Evolutionary conservation across 1,139 yeast genomes (phyloP), one percentile per base, ranked within the genome.

Genomic region (Pichia sp.): DNA sequence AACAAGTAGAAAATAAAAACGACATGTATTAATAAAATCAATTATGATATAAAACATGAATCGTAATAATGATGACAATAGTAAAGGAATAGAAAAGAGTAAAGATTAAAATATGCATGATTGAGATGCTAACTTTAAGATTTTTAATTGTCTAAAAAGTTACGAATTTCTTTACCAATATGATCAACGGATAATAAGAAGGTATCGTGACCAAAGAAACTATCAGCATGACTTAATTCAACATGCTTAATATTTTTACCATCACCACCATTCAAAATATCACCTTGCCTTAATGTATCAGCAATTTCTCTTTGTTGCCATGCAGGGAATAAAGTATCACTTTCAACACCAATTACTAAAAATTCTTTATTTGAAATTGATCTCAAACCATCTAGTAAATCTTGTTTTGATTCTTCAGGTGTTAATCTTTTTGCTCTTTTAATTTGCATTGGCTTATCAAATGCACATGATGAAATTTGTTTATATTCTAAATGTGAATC

Each of bases 281-380:
- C 58, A 8, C 73, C 77, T 41, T 74, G 71, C 52, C 69, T 70
- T 48, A 90, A 73, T 38, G 83, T 80, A 19, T 80, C 78, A 34
- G 82, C 84, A 51, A 89, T 83, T 65, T 91, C 97, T 52, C 84
- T 71, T 68, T 90, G 98, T 69, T 91, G 97, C 96, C 96, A 88
- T 42, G 85, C 89, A 1, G 98, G 98, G 73, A 90, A 90, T 51
- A 90, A 73, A 47, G 87, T 87, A 66, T 90, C 98, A 1, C 95
- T 85, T 64, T 88, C 95, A 10, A 90, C 97, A 7, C 98, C 98
- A 46, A 90, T 77, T 2, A 91, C 90, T 53, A 91, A 71, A 6
- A 87, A 76, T 45, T 85, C 82, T 57, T 83, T 81, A 58, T 83
- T 74, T 2, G 85, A 75, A 56, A 90, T 73, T 44, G 80, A 77